These are phyloP conservation scores for Lasiodiplodia sp. DNA, from an alignment of 2,329 filamentous ascomycete species.

Conservation along the genomic window DNA sequence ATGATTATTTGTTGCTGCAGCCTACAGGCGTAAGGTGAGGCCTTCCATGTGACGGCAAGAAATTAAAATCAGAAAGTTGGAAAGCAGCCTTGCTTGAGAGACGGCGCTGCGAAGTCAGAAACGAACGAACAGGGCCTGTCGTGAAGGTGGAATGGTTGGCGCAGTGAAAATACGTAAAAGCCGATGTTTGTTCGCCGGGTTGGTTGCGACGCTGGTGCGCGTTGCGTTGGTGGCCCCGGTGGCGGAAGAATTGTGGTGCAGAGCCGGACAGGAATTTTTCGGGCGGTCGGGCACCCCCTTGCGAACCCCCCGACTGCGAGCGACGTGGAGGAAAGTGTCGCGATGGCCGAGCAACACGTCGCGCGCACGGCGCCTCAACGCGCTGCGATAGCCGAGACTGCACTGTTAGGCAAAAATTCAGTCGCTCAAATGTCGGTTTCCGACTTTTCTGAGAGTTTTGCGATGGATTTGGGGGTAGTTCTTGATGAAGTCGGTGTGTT, in stretches of 20 bases:
- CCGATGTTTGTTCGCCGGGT: background rate
- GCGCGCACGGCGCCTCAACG: constrained; percentile 24
- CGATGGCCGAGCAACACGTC: constrained; percentile 17
- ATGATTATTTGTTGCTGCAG: constrained; percentile 11
- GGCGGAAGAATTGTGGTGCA: constrained; percentile 11
- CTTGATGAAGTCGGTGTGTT: constrained; percentile 29
- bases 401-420: constrained; percentile 2
- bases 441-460: constrained; percentile 20
- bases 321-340: constrained; percentile 23
- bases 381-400: constrained; percentile 18
- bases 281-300: constrained; percentile 21
- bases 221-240: constrained; percentile 20
- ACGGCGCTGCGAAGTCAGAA: constrained; percentile 3
- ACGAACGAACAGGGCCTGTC: constrained; percentile 2
- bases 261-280: constrained; percentile 20
- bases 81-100: constrained; percentile 6
- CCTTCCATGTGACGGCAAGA: constrained; percentile 29
- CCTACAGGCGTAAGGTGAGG: constrained; percentile 18
- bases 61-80: constrained; percentile 2
- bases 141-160: background rate
- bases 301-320: constrained; percentile 28
- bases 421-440: constrained; percentile 20
- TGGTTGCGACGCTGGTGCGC: background rate
- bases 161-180: background rate
- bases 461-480: constrained; percentile 27